Evolutionary conservation across 2,329 filamentous ascomycete species (phyloP).

Genomic region (Trichoderma sp.): DNA sequence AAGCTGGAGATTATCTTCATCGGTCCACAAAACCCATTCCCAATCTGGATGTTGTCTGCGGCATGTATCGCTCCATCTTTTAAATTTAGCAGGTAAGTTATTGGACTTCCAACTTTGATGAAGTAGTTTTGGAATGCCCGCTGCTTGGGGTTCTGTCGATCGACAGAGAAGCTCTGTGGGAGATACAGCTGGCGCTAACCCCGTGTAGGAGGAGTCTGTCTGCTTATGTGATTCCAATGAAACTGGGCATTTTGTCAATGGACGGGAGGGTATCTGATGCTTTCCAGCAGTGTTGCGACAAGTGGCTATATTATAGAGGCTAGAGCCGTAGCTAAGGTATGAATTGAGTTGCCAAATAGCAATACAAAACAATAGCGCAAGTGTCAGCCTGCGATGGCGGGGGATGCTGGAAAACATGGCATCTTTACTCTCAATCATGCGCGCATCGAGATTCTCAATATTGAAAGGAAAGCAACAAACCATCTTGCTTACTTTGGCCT

Average conservation of each 20-base stretch:
- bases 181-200: neutral
- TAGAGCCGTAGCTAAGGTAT: neutral
- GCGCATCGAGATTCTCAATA: neutral
- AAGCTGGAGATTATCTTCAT: constrained; percentile 38
- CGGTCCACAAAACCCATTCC: constrained; percentile 41
- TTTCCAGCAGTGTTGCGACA: neutral
- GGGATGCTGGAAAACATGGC: neutral
- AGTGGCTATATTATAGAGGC: neutral
- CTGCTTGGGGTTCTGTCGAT: neutral
- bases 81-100: constrained; percentile 31
- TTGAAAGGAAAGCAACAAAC: neutral
- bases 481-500: neutral
- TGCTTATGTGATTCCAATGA: neutral
- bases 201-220: neutral
- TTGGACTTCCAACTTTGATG: constrained; percentile 33
- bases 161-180: neutral
- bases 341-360: neutral
- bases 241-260: neutral
- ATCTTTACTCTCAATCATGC: neutral
- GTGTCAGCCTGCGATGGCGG: neutral
- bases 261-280: neutral
- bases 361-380: neutral
- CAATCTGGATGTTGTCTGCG: constrained; percentile 35
- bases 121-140: constrained; percentile 41
- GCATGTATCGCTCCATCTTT: constrained; percentile 36